Evolutionary conservation across 108 stramenopile genomes (phyloP), one percentile per base, ranked within the genome.

Genomic region (Pseudonitzschia multiseries): DNA sequence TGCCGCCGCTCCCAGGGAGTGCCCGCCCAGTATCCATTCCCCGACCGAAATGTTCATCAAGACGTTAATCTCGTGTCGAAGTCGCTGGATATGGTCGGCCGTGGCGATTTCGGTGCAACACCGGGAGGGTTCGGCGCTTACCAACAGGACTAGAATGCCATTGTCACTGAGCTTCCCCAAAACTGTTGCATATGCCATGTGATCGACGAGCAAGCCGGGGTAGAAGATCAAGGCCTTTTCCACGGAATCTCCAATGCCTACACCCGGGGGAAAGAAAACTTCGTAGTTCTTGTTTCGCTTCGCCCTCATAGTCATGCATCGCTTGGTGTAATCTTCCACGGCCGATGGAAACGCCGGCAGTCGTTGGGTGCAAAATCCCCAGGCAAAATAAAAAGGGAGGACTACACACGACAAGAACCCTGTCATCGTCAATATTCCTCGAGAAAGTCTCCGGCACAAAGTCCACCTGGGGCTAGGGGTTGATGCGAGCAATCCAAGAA

Each of bases 141-240:
- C 79, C 50, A 86, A 69, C 1, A 76, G 75, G n/a, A 86, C 81
- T 29, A 86, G 42, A 13, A 90, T 81, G 17, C 89, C 89, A 21
- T 43, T 29, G 52, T 90, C 86, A n/a, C 82, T 74, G 1, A 90
- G 21, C 67, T 74, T 72, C 0, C 81, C 64, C 50, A 83, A 79
- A 43, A 90, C 68, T 14, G 72, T 76, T n/a, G 84, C 77, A 71
- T 90, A 90, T 5, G 89, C 89, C 22, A 81, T 76, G 17, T 73
- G 70, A 69, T 87, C 85, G 6, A 90, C 86, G 57, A 87, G 76
- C 13, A 83, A 69, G 8, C 84, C 89, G 0, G 89, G 89, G 71
- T 74, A 84, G 62, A 90, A 85, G n/a, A 90, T 77, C 28, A 89
- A 70, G 15, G 80, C 78, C 28, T 82, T 69, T 67, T 87, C 83